These are phyloP conservation scores for Warburgia ugandensis DNA, from an alignment of 164 flowering plant genomes.

Conservation along the genomic window DNA sequence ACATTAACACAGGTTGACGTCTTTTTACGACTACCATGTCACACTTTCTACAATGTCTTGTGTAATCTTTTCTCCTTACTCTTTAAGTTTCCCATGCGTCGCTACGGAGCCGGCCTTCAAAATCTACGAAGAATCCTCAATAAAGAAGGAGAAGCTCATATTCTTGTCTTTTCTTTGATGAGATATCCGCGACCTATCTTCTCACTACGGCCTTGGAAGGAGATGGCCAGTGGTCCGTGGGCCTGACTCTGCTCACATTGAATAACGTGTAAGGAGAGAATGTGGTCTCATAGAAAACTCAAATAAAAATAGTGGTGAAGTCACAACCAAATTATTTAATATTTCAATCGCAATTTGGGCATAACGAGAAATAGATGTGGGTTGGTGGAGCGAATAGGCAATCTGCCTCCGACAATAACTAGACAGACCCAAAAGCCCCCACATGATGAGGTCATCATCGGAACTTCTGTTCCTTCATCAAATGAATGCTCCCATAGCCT, in stretches of 20 bases:
- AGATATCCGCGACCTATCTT: too few species aligned
- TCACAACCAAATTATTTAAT: neutral
- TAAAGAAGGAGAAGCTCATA: too few species aligned
- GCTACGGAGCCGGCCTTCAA: too few species aligned
- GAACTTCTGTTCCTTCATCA: neutral
- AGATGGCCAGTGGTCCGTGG: neutral
- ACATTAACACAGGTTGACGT: too few species aligned
- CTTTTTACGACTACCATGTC: too few species aligned
- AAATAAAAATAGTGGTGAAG: neutral
- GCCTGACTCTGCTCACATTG: neutral
- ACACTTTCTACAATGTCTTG: too few species aligned
- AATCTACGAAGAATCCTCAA: too few species aligned
- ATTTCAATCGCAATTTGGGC: neutral
- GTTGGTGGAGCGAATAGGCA: neutral
- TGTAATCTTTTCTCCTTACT: too few species aligned
- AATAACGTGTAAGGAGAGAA: neutral
- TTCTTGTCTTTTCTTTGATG: too few species aligned
- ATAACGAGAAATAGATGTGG: conserved; percentile 2
- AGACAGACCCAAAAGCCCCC: conserved; percentile 2
- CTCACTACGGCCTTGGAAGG: too few species aligned
- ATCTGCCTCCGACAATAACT: conserved; percentile 3
- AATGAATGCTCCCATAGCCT: neutral
- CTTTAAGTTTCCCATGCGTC: too few species aligned
- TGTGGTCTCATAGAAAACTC: neutral
- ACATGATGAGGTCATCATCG: conserved; percentile 6